phyloP scores from a whole-genome alignment of 345 rosid genomes.

The Citrus unshiu region DNA sequence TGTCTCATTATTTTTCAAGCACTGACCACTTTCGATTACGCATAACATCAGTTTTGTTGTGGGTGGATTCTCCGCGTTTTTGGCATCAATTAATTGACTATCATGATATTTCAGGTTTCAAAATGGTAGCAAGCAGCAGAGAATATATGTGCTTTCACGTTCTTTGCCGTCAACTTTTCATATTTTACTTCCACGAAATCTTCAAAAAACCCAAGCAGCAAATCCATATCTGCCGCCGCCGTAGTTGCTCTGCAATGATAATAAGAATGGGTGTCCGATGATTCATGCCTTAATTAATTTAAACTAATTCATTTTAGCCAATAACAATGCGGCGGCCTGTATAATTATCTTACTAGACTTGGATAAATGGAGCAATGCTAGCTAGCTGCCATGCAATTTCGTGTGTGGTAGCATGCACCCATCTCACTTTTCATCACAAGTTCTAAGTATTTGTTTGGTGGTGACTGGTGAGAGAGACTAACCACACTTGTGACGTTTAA shows the following conservation, averaged over 20 bases:
- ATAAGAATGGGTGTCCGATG: not conserved
- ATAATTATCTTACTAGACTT: no score
- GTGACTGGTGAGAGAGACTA: no score
- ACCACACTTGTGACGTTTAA: no score
- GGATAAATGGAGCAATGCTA: no score
- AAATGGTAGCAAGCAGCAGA: not conserved
- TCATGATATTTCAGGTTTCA: not conserved
- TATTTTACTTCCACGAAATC: not conserved
- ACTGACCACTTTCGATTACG: not conserved
- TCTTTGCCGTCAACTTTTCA: not conserved
- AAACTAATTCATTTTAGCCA: not conserved
- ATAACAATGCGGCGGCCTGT: not conserved
- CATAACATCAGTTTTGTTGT: not conserved
- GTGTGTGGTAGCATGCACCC: no score
- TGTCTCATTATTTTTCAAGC: slow-evolving; percentile 3
- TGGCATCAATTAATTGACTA: not conserved
- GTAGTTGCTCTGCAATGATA: not conserved
- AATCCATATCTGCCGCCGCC: not conserved
- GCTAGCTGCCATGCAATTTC: no score
- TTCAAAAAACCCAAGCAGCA: not conserved
- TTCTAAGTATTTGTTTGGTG: no score
- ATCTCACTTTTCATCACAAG: no score
- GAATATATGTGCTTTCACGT: slow-evolving; percentile 1
- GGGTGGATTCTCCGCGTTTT: slow-evolving; percentile 1
- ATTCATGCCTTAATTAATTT: not conserved